Conservation (phyloP, 805 yeast genomes). For the Wickerhamiella vanderwaltii region DNA sequence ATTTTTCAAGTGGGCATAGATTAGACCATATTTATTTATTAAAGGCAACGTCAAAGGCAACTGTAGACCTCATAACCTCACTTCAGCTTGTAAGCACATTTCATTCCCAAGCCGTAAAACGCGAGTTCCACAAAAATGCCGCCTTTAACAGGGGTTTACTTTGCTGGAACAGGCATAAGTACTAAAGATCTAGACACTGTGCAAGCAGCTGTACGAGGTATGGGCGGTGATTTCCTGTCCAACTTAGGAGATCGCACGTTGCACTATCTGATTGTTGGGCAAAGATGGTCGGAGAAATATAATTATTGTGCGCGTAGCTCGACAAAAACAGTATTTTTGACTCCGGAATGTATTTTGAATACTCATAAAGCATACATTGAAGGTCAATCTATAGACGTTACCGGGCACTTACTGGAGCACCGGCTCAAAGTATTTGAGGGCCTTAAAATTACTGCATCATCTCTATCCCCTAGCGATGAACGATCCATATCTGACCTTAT, state of each 20-base stretch:
- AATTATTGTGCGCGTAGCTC: slow-evolving; percentile 33
- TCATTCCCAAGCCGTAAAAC: no score
- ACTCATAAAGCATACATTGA: slow-evolving; percentile 42
- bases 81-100: not conserved
- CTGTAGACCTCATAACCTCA: not conserved
- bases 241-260: slow-evolving; percentile 11
- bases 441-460: slow-evolving; percentile 25
- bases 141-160: slow-evolving; percentile 4
- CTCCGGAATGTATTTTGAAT: slow-evolving; percentile 34
- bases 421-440: slow-evolving; percentile 24
- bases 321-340: slow-evolving; percentile 45
- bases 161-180: slow-evolving; percentile 16
- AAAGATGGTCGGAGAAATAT: slow-evolving; percentile 42
- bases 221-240: slow-evolving; percentile 19
- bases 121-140: not conserved
- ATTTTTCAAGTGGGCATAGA: slow-evolving; percentile 27
- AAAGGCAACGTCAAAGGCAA: no score
- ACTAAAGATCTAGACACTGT: slow-evolving; percentile 16
- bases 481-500: slow-evolving; percentile 22
- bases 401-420: slow-evolving; percentile 20
- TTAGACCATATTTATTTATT: not conserved
- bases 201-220: slow-evolving; percentile 13
- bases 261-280: slow-evolving; percentile 40
- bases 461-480: slow-evolving; percentile 28
- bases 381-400: slow-evolving; percentile 34